A percentile compares a stretch with the other conserved stretches of the same genome.
phyloP scores from a whole-genome alignment of 2,329 filamentous ascomycete genomes.

The Colletotrichum tabaci region DNA sequence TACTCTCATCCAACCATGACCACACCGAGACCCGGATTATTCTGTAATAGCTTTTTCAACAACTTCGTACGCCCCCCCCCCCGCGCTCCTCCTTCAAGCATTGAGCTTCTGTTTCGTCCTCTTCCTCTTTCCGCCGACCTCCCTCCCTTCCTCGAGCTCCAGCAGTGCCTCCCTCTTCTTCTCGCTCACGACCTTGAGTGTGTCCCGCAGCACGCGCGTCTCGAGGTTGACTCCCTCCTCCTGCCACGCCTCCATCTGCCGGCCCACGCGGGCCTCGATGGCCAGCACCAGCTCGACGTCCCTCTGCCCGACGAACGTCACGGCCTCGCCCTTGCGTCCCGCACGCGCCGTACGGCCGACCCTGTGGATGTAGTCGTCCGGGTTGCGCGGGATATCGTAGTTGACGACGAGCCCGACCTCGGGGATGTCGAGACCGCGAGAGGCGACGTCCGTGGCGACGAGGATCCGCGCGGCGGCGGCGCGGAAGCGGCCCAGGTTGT shows the following conservation, averaged over 20 bases:
- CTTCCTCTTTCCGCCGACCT: conserved; percentile 89
- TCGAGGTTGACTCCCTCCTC: conserved; percentile 97
- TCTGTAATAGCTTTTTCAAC: neutral
- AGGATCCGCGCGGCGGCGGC: conserved; percentile 90
- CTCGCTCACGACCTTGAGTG: conserved; percentile 91
- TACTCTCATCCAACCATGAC: neutral
- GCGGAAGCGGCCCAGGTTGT: conserved; percentile 92
- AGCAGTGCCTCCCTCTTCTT: conserved; percentile 94
- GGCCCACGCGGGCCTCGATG: conserved; percentile 87
- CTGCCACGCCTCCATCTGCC: conserved; percentile 85
- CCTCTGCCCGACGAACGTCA: conserved; percentile 92
- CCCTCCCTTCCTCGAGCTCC: conserved; percentile 92
- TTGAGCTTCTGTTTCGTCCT: conserved; percentile 70
- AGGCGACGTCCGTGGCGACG: conserved; percentile 95
- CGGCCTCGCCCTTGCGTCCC: conserved; percentile 83
- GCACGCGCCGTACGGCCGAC: conserved; percentile 96
- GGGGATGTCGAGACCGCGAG: conserved; percentile 94
- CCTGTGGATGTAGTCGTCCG: conserved; percentile 97
- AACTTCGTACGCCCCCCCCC: neutral
- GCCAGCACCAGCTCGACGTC: conserved; percentile 93
- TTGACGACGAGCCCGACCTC: conserved; percentile 93
- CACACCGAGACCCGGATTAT: neutral
- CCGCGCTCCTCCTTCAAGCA: conserved; percentile 2
- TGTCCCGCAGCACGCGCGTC: conserved; percentile 86
- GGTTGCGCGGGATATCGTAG: conserved; percentile 95